Percentiles rank a stretch among this genome's conserved stretches.
Conservation (phyloP, 352 stramenopile species). For the Phytopythium boreale region DNA sequence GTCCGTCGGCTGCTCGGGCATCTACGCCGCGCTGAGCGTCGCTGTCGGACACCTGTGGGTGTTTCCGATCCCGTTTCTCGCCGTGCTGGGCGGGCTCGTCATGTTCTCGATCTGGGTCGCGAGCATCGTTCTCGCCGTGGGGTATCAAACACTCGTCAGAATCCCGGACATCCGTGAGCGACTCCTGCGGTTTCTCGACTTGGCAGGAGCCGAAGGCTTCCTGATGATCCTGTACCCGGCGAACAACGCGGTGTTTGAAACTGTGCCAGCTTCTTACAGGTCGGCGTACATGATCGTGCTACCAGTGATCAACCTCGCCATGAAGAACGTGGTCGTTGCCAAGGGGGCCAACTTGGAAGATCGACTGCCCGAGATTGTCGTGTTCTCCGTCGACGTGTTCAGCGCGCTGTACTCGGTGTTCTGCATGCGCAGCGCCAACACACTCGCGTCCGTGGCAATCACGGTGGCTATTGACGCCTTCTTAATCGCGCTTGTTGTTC, state of each 20-base stretch:
- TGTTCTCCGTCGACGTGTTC: no score
- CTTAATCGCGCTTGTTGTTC: slow-evolving; percentile 16
- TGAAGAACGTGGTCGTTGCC: slow-evolving; percentile 32
- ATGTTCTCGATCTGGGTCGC: slow-evolving; percentile 18
- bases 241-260: slow-evolving; percentile 28
- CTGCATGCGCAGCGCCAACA: slow-evolving; percentile 27
- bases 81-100: slow-evolving; percentile 20
- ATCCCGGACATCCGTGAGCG: slow-evolving; percentile 18
- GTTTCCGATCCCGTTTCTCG: slow-evolving; percentile 36
- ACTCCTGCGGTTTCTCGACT: slow-evolving; percentile 14
- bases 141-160: slow-evolving; percentile 4
- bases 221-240: slow-evolving; percentile 33
- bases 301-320: slow-evolving; percentile 25
- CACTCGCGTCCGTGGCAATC: slow-evolving; percentile 16
- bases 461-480: slow-evolving; percentile 15
- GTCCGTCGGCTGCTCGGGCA: slow-evolving; percentile 1
- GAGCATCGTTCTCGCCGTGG: slow-evolving; percentile 14
- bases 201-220: slow-evolving; percentile 18
- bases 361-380: slow-evolving; percentile 22
- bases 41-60: slow-evolving; percentile 21
- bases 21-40: slow-evolving; percentile 16
- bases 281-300: slow-evolving; percentile 21
- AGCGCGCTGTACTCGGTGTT: slow-evolving; percentile 33
- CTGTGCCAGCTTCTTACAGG: slow-evolving; percentile 10
- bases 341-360: slow-evolving; percentile 22